Percentiles rank a stretch among this genome's conserved stretches.
These are phyloP conservation scores for Abortiporus biennis DNA, from an alignment of 1,284 basidiomycete genomes.

Conservation along the genomic window DNA sequence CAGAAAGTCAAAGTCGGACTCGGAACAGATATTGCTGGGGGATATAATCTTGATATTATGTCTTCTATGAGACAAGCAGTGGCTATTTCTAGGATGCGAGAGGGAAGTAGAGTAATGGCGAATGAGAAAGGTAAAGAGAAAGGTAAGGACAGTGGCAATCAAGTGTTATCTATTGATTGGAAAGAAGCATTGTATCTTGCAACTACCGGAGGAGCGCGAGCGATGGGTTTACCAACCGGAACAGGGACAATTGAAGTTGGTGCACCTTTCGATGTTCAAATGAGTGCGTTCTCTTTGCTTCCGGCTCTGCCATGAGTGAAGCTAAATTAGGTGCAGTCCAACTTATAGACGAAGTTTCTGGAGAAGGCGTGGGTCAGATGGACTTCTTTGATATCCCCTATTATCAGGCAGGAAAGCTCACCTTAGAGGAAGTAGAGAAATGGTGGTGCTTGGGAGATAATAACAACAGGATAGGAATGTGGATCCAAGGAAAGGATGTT, in stretches of 20 bases:
- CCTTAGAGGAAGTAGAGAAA: slow-evolving; percentile 65
- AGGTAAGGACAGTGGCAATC: slow-evolving; percentile 8
- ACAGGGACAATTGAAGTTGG: slow-evolving; percentile 60
- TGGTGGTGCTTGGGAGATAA: slow-evolving; percentile 83
- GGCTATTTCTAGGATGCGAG: slow-evolving; percentile 62
- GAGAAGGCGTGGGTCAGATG: slow-evolving; percentile 50
- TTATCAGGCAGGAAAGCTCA: slow-evolving; percentile 27
- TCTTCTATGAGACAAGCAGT: slow-evolving; percentile 75
- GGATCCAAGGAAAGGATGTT: slow-evolving; percentile 58
- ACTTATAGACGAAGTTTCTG: slow-evolving; percentile 33
- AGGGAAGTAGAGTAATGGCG: slow-evolving; percentile 41
- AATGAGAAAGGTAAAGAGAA: slow-evolving; percentile 1
- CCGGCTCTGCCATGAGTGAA: slow-evolving; percentile 1
- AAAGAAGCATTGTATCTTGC: slow-evolving; percentile 75
- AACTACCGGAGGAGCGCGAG: slow-evolving; percentile 68
- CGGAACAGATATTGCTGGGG: slow-evolving; percentile 82
- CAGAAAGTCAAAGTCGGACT: slow-evolving; percentile 64
- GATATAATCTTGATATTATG: slow-evolving; percentile 76
- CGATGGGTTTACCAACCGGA: slow-evolving; percentile 46
- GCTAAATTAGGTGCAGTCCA: slow-evolving; percentile 35
- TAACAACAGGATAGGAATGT: slow-evolving; percentile 59
- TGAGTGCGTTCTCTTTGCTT: slow-evolving; percentile 46
- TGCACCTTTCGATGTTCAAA: slow-evolving; percentile 76
- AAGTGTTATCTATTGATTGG: slow-evolving; percentile 40
- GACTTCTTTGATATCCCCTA: slow-evolving; percentile 57